phyloP scores from a whole-genome alignment of 2,329 filamentous ascomycete species.

The Seiridium cupressi region DNA sequence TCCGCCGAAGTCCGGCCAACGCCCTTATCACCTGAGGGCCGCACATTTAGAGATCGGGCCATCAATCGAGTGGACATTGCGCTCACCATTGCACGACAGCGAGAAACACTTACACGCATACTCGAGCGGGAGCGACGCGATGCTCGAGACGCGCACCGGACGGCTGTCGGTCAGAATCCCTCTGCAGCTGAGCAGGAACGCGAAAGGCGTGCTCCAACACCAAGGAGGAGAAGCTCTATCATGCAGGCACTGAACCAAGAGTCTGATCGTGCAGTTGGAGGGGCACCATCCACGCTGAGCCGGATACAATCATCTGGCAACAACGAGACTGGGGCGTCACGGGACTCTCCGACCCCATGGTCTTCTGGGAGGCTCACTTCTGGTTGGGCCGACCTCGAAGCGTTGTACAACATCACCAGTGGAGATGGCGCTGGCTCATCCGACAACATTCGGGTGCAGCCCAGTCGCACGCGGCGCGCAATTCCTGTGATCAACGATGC shows the following conservation, averaged over 20 bases:
- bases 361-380: constrained; percentile 23
- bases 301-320: constrained; percentile 17
- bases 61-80: constrained; percentile 5
- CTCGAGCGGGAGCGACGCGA: constrained; percentile 29
- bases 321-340: constrained; percentile 17
- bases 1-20: not conserved
- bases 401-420: constrained; percentile 36
- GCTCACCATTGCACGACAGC: constrained; percentile 18
- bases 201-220: constrained; percentile 25
- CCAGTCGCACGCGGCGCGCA: constrained; percentile 24
- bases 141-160: constrained; percentile 22
- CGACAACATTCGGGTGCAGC: constrained; percentile 24
- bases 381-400: constrained; percentile 42
- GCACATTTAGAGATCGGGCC: no score
- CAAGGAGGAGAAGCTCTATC: constrained; percentile 25
- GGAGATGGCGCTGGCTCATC: constrained; percentile 17
- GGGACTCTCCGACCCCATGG: constrained; percentile 23
- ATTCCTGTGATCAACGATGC: constrained; percentile 29
- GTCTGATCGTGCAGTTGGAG: constrained; percentile 14
- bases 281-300: constrained; percentile 14
- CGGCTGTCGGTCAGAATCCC: constrained; percentile 12
- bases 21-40: no score
- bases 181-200: constrained; percentile 25
- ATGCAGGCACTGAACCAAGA: constrained; percentile 28
- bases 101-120: constrained; percentile 28